Percentiles rank a stretch among this genome's conserved stretches.
These are phyloP conservation scores for Saccharomycopsis sp. DNA, from an alignment of 805 yeast species.

Conservation along the genomic window DNA sequence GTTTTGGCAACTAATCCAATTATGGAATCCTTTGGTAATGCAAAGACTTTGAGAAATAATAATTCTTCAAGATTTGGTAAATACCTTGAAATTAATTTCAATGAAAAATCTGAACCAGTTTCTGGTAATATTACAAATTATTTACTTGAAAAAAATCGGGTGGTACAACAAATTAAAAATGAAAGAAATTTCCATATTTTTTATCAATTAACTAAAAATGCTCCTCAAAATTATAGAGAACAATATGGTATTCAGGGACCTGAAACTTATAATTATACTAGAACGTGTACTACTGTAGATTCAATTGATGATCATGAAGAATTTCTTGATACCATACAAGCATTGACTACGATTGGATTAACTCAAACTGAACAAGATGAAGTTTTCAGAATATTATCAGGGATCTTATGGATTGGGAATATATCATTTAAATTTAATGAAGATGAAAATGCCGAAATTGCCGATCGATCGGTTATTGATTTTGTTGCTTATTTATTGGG, in stretches of 20 bases:
- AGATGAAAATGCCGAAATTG: conserved; percentile 74
- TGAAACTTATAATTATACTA: conserved; percentile 84
- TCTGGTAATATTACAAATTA: conserved; percentile 96
- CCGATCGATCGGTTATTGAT: conserved; percentile 86
- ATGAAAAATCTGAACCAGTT: conserved; percentile 75
- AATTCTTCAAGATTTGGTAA: conserved; percentile 97
- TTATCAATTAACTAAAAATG: conserved; percentile 90
- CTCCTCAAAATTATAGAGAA: conserved; percentile 77
- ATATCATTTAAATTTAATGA: conserved; percentile 79
- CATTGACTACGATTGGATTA: conserved; percentile 86
- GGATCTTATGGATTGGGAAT: conserved; percentile 93
- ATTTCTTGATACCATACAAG: conserved; percentile 70
- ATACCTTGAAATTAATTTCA: conserved; percentile 86
- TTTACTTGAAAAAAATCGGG: conserved; percentile 89
- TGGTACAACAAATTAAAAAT: conserved; percentile 85
- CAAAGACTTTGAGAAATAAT: conserved; percentile 94
- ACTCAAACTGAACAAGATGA: conserved; percentile 79
- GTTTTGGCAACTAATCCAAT: conserved; percentile 95
- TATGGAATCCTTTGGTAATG: conserved; percentile 98
- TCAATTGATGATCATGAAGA: conserved; percentile 81
- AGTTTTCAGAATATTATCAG: conserved; percentile 77
- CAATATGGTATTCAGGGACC: conserved; percentile 88
- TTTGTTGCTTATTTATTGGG: conserved; percentile 89
- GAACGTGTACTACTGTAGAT: conserved; percentile 77
- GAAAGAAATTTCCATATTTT: conserved; percentile 97